A percentile compares a stretch with the other conserved stretches of the same genome.
Evolutionary conservation across 2,329 filamentous ascomycete species (phyloP).

Genomic region (Microcyclospora pomicola): DNA sequence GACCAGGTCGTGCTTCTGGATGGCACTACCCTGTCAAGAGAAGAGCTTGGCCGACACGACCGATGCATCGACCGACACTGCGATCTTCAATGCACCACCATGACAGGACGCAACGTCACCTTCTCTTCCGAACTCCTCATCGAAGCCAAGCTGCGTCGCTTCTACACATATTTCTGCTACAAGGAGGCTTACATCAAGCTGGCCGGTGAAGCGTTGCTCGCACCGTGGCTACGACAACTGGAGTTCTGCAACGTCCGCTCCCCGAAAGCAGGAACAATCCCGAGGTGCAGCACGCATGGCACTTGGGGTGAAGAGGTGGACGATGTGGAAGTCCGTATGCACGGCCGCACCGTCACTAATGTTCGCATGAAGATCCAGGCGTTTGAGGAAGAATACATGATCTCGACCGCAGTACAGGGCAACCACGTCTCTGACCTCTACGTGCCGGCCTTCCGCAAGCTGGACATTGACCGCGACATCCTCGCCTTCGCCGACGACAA

Average conservation of each 20-base stretch:
- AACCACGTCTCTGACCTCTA: conserved; percentile 13
- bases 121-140: conserved; percentile 35
- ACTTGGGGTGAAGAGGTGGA: conserved; percentile 33
- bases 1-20: conserved; percentile 32
- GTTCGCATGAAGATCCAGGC: conserved; percentile 44
- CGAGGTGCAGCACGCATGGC: conserved; percentile 31
- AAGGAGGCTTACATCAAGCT: conserved; percentile 76
- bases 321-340: conserved; percentile 38
- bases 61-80: conserved; percentile 27
- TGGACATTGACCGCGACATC: conserved; percentile 19
- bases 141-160: conserved; percentile 51
- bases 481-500: conserved; percentile 15
- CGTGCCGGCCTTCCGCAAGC: conserved; percentile 19
- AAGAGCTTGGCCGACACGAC: conserved; percentile 31
- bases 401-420: conserved; percentile 40
- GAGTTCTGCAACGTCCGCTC: conserved; percentile 53
- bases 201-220: conserved; percentile 63
- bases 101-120: conserved; percentile 20
- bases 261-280: conserved; percentile 32
- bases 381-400: conserved; percentile 45
- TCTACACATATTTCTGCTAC: conserved; percentile 67
- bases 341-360: conserved; percentile 34
- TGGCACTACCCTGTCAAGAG: conserved; percentile 26
- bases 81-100: conserved; percentile 25
- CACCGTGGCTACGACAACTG: conserved; percentile 55